These are phyloP conservation scores for Ceratocystiopsis sp. DNA, from an alignment of 2,329 filamentous ascomycete species.

Conservation along the genomic window DNA sequence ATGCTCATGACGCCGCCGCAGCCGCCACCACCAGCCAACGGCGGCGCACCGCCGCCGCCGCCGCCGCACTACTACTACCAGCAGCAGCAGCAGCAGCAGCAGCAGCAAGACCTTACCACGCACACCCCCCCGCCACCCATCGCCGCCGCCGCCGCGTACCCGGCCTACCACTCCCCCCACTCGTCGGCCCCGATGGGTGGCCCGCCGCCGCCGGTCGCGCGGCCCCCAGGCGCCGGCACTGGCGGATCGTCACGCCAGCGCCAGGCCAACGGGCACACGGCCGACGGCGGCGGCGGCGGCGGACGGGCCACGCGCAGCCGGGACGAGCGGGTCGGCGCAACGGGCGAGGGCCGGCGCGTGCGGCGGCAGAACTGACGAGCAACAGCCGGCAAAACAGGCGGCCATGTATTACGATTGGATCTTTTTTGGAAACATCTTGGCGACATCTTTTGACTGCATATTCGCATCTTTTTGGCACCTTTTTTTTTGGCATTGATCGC, in stretches of 20 bases:
- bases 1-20: too few relatives aligned
- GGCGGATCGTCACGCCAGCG: not conserved
- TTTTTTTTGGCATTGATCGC: too few relatives aligned
- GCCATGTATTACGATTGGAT: too few relatives aligned
- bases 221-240: not conserved
- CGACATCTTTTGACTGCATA: too few relatives aligned
- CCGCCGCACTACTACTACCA: not conserved
- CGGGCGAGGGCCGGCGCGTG: slow-evolving; percentile 5
- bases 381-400: too few relatives aligned
- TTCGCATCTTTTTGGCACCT: too few relatives aligned
- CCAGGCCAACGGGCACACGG: too few relatives aligned
- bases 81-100: not conserved
- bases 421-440: too few relatives aligned
- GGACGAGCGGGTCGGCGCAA: slow-evolving; percentile 16
- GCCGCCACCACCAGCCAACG: not conserved
- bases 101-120: not conserved
- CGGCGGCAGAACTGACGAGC: not conserved
- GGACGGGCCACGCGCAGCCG: slow-evolving; percentile 14
- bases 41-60: not conserved
- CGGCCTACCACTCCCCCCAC: slow-evolving; percentile 3
- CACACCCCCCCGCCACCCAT: not conserved
- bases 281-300: too few relatives aligned
- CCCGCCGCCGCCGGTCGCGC: slow-evolving; percentile 5
- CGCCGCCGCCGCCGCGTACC: slow-evolving; percentile 2
- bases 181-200: slow-evolving; percentile 7